These are phyloP conservation scores for Diaporthe sp. DNA, from an alignment of 2,329 filamentous ascomycete species.

Conservation along the genomic window DNA sequence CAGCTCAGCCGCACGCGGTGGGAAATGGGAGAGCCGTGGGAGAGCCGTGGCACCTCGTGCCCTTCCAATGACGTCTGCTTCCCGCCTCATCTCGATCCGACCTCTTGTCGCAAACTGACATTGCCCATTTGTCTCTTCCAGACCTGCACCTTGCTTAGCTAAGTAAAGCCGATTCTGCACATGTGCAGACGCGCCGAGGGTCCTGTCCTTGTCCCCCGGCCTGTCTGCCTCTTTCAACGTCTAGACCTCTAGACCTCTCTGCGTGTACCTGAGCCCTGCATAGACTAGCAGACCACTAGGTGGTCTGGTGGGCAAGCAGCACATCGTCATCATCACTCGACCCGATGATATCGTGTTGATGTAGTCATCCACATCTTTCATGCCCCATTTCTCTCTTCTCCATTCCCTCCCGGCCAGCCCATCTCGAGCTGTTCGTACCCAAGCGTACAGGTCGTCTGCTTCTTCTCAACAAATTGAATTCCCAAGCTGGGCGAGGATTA, in stretches of 20 bases:
- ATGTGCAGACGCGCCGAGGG: not conserved
- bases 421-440: not conserved
- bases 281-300: not conserved
- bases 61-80: conserved; percentile 11
- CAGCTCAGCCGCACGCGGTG: not conserved
- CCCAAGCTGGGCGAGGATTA: not conserved
- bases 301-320: not conserved
- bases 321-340: conserved; percentile 4
- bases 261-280: not conserved
- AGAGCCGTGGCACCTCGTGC: conserved; percentile 12
- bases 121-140: not conserved
- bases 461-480: not conserved
- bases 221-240: too few relatives aligned
- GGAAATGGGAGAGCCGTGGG: not conserved
- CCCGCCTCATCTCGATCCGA: conserved; percentile 10
- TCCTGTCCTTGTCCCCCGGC: not conserved
- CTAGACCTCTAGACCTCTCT: too few relatives aligned
- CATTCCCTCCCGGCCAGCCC: not conserved
- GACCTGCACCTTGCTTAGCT: not conserved
- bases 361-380: not conserved
- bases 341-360: not conserved
- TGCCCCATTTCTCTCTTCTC: not conserved
- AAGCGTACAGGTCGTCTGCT: not conserved
- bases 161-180: not conserved
- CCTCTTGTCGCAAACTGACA: not conserved